Percentiles rank a stretch among this genome's conserved stretches.
phyloP scores from a whole-genome alignment of 805 yeast genomes.

The Starmerella gropengiesseri region DNA sequence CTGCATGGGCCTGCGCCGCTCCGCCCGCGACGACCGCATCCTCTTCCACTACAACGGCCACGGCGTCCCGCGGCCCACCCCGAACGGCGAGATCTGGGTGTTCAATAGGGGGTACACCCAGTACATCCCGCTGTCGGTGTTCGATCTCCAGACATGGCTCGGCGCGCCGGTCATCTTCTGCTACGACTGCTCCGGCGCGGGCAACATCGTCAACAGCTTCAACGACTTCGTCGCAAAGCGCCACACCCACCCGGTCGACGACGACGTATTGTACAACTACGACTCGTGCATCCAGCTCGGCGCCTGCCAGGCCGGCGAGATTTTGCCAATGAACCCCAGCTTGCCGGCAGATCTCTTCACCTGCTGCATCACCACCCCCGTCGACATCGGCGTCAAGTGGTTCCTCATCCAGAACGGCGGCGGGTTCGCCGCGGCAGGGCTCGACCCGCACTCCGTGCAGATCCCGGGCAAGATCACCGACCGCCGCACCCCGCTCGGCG shows the following conservation, averaged over 20 bases:
- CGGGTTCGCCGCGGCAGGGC: constrained; percentile 34
- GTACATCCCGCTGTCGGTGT: constrained; percentile 90
- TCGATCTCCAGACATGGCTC: constrained; percentile 90
- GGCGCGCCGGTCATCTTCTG: constrained; percentile 97
- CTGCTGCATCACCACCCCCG: constrained; percentile 90
- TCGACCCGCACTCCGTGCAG: constrained; percentile 37
- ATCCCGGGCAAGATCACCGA: constrained; percentile 90
- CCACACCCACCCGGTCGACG: constrained; percentile 38
- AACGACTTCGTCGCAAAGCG: constrained; percentile 82
- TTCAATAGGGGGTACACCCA: constrained; percentile 95
- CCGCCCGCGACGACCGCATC: constrained; percentile 87
- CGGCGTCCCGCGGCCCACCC: constrained; percentile 96
- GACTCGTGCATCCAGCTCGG: constrained; percentile 87
- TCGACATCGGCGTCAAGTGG: constrained; percentile 86
- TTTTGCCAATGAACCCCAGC: constrained; percentile 84
- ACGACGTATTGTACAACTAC: constrained; percentile 41
- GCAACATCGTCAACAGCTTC: constrained; percentile 81
- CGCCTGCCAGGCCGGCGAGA: constrained; percentile 78
- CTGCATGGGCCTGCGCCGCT: constrained; percentile 76
- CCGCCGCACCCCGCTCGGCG: constrained; percentile 90
- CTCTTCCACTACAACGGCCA: constrained; percentile 95
- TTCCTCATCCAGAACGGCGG: constrained; percentile 58
- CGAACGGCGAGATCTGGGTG: constrained; percentile 96
- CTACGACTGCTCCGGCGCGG: constrained; percentile 90
- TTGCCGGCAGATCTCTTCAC: constrained; percentile 94